These are phyloP conservation scores for Sungouiozyma intestinalis DNA, from an alignment of 805 yeast genomes.

Conservation along the genomic window DNA sequence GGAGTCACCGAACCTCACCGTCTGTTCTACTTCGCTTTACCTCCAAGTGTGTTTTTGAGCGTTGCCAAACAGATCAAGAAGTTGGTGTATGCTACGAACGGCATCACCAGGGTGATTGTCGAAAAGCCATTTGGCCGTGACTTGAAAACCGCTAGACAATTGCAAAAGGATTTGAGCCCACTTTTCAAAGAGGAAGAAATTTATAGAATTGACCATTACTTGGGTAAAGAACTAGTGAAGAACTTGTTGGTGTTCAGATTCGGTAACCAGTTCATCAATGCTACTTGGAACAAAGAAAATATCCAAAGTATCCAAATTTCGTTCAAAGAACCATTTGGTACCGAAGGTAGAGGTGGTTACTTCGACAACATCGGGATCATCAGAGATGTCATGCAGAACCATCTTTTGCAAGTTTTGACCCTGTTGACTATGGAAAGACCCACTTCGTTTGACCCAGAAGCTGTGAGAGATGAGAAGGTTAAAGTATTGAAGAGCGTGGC, in stretches of 20 bases:
- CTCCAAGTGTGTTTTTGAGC: conserved; percentile 79
- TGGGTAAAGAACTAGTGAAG: conserved; percentile 97
- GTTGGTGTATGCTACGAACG: conserved; percentile 55
- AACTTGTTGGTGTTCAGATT: conserved; percentile 82
- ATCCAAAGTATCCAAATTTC: conserved; percentile 76
- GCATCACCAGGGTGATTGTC: conserved; percentile 71
- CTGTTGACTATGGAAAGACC: conserved; percentile 94
- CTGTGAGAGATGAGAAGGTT: conserved; percentile 93
- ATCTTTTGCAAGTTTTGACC: conserved; percentile 84
- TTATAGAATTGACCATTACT: conserved; percentile 92
- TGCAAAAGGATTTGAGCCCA: conserved; percentile 73
- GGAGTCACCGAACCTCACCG: conserved; percentile 53
- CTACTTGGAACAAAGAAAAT: conserved; percentile 81
- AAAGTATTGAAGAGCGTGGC: conserved; percentile 77
- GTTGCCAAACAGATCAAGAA: conserved; percentile 69
- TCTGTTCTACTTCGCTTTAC: conserved; percentile 84
- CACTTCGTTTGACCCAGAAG: conserved; percentile 79
- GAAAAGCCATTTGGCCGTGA: conserved; percentile 98
- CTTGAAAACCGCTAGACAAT: conserved; percentile 61
- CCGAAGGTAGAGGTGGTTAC: conserved; percentile 98
- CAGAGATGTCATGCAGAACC: conserved; percentile 98
- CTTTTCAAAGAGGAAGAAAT: conserved; percentile 84
- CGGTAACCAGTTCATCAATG: conserved; percentile 77
- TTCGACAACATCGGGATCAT: conserved; percentile 92
- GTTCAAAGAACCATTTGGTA: conserved; percentile 97